Evolutionary conservation across 108 stramenopile genomes (phyloP), one percentile per base, ranked within the genome.

Genomic region (Cyclostephanos tholiformis): DNA sequence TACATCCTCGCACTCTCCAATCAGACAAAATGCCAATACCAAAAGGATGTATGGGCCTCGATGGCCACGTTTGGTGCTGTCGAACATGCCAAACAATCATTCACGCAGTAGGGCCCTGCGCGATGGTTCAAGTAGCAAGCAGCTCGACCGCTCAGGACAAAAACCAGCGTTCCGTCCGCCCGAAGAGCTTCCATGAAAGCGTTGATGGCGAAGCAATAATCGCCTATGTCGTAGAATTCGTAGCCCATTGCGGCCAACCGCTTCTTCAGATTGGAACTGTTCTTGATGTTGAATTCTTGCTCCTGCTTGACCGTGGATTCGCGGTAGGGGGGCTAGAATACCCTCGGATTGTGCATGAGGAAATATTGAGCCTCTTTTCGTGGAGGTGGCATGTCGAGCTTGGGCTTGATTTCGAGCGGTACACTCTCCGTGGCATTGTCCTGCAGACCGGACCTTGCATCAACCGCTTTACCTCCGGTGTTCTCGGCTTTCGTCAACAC

Each of bases 261-360:
- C 12, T 85, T 83, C 50, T 74, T 79, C 19, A 88, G 75, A 56
- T 65, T 74, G 30, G 56, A 60, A 50, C 80, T 64, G 50, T 88
- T 83, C 60, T 85, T 88, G 41, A 82, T 65, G 23, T 86, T 71
- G 74, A 86, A 88, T 17, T 88, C 87, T 65, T 83, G 75, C 64
- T 88, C 88, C 23, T 75, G 75, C 22, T 62, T 69, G 14, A 60
- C 65, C 6, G 86, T 86, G 6, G 83, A 84, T 68, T 88, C 85
- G 49, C 88, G 74, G 56, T 70, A 74, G 19, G 88, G 88, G 36
- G 88, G 86, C 64, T 86, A 80, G 84, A 88, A 88, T 19, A 86
- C 13, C 38, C 88, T 75, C 7, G 83, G 88, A 6, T 83, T 88
- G 67, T 86, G 77, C 20, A 51, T 52, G 53, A 88, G 82, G n/a